Percentiles rank a stretch among this genome's conserved stretches.
phyloP scores from a whole-genome alignment of 257 asterid species.

The Solanum chilense region DNA sequence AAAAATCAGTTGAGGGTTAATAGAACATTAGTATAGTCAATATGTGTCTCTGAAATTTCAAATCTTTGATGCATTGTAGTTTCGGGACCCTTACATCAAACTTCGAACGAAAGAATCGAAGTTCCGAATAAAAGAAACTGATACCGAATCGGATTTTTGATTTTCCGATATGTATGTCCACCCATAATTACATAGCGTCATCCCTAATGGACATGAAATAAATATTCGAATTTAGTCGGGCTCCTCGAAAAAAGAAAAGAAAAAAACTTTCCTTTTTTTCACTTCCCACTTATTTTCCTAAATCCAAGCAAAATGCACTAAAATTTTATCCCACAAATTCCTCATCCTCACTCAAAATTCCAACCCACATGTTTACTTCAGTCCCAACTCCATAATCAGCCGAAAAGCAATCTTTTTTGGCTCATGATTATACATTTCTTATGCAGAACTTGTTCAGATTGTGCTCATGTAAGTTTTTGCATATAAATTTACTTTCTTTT shows the following conservation, averaged over 20 bases:
- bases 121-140: accelerated
- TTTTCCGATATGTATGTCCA: not conserved
- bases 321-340: not conserved
- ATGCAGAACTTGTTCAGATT: not conserved
- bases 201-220: not conserved
- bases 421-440: not conserved
- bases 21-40: not conserved
- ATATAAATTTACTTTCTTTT: not conserved
- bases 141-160: accelerated
- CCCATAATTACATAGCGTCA: not conserved
- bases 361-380: not conserved
- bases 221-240: not conserved
- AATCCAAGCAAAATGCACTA: not conserved
- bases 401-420: not conserved
- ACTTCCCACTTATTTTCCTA: not conserved
- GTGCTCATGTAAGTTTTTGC: not conserved
- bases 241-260: not conserved
- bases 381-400: not conserved
- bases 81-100: too few relatives aligned
- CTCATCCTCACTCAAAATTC: not conserved
- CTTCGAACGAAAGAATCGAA: too few relatives aligned
- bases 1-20: too few relatives aligned
- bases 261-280: not conserved
- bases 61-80: too few relatives aligned
- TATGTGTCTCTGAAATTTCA: too few relatives aligned